A percentile compares a stretch with the other conserved stretches of the same genome.
These are phyloP conservation scores for Cryptococcus sp. DNA, from an alignment of 1,284 basidiomycete genomes.

Conservation along the genomic window DNA sequence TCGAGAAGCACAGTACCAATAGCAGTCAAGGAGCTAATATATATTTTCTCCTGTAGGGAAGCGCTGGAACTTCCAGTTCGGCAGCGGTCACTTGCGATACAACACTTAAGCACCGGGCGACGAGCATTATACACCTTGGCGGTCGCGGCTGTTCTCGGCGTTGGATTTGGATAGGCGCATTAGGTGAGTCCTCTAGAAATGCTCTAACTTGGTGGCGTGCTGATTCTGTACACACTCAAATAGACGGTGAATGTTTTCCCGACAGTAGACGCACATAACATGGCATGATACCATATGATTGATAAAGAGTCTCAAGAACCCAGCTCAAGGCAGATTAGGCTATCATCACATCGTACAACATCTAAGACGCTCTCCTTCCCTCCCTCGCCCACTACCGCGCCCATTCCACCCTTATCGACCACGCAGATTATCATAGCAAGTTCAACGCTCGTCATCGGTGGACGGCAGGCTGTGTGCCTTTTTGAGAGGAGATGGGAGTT, in stretches of 20 bases:
- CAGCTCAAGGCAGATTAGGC: not conserved
- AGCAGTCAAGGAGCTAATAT: not conserved
- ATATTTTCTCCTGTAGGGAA: slow-evolving; percentile 11
- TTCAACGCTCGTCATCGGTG: slow-evolving; percentile 3
- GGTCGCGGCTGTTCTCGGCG: too few species aligned
- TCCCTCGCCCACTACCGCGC: not conserved
- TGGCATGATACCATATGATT: too few species aligned
- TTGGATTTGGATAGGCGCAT: too few species aligned
- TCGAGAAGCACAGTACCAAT: not conserved
- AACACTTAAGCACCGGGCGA: slow-evolving; percentile 10
- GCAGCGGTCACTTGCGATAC: slow-evolving; percentile 23
- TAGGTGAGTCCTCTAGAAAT: too few species aligned
- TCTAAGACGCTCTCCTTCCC: not conserved
- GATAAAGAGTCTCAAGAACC: not conserved
- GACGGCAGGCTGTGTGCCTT: slow-evolving; percentile 14
- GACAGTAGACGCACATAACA: too few species aligned
- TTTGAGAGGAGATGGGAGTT: slow-evolving; percentile 43
- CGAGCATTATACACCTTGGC: too few species aligned
- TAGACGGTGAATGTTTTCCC: too few species aligned
- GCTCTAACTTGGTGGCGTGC: too few species aligned
- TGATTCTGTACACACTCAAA: too few species aligned
- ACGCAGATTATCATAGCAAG: not conserved
- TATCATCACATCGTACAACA: not conserved
- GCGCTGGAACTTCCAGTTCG: slow-evolving; percentile 25
- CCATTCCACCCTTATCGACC: not conserved